Evolutionary conservation across 306 rosid species (phyloP), one percentile per base, ranked within the genome.

Genomic region (Quercus dentata): DNA sequence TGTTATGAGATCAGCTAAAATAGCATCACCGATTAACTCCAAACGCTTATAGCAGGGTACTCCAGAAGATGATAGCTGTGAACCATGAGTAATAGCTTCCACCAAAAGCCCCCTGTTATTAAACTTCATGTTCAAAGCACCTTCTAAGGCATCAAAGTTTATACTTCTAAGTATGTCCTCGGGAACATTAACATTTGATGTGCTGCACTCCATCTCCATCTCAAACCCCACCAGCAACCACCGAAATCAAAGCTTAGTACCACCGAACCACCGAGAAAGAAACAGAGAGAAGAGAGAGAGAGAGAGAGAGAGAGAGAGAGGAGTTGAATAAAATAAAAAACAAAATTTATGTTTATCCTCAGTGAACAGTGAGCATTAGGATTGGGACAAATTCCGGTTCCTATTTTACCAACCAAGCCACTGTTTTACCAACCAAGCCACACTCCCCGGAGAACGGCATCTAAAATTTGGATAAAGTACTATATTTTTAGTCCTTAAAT

Each of bases 21-120:
- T 93, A 14, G 99, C 99, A 84, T 95, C 99, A 52, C 99, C 99
- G 62, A 95, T 98, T 81, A 93, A 95, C 85, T 93, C 99, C 86
- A 95, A 72, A 76, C 99, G 93, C 88, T 95, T 93, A 89, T 95
- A 95, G 83, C 98, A 93, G 74, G 98, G 88, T 56, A 91, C 94
- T 78, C 98, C 99, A 44, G 98, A 91, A 76, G 46, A 7, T 41
- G 99, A 90, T 76, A 94, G 98, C 71, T 96, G 88, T 64, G 99
- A 95, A 74, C 97, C 99, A 85, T 95, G 99, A 78, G 98, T 95
- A 30, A 95, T 93, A 71, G 98, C 92, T 87, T 95, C 98, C 75
- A 95, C 79, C 85, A 95, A 89, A 65, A 95, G 82, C 18, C 92
- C 97, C 83, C 71, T 89, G 73, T 95, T 96, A 7, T 88, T 82